Base-by-base conservation (phyloP, 345 rosid species). In the Cardamine resedifolia region DNA sequence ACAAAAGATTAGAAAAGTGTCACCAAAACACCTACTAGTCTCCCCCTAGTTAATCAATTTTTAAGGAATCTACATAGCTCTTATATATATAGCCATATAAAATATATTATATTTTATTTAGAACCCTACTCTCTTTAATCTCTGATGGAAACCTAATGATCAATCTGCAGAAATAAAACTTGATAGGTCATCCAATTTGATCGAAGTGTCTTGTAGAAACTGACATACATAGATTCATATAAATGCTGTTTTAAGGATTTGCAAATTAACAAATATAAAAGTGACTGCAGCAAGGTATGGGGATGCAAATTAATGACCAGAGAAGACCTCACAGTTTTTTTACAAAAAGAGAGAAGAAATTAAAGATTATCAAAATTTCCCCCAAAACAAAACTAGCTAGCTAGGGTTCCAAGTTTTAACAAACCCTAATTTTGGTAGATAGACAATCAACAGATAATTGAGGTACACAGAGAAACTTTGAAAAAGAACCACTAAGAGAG, bases 261-360 rank as follows among this genome's bases (percentile, higher is more conserved):
- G 69, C 56, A n/a, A 16, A n/a, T n/a, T n/a, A n/a, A 48, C 0
- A 27, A 30, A 60, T 50, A 67, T 11, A 38, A 11, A 38, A 38
- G 57, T 65, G 72, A 76, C 70, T 63, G 66, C 33, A 75, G 34
- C 59, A 70, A 69, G 43, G 41, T 71, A 49, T 64, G 71, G 66
- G 20, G 67, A 68, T 59, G 57, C 67, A 71, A 33, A 77, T 58
- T 61, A 75, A 60, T 75, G 27, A 52, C 43, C 69, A 52, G 58
- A 61, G 75, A 72, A 63, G 21, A 38, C 74, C 77, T 56, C 77
- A 77, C 77, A 77, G 71, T 60, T 78, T 55, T 53, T 67, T 58
- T 16, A 31, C 44, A 27, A 44, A 80, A 39, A 66, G 21, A 66
- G 45, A 45, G 19, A 62, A 48, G n/a, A n/a, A 34, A 16, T 3